Base-by-base conservation (phyloP, 495 filamentous ascomycete genomes). In the Emericellopsis terricola region DNA sequence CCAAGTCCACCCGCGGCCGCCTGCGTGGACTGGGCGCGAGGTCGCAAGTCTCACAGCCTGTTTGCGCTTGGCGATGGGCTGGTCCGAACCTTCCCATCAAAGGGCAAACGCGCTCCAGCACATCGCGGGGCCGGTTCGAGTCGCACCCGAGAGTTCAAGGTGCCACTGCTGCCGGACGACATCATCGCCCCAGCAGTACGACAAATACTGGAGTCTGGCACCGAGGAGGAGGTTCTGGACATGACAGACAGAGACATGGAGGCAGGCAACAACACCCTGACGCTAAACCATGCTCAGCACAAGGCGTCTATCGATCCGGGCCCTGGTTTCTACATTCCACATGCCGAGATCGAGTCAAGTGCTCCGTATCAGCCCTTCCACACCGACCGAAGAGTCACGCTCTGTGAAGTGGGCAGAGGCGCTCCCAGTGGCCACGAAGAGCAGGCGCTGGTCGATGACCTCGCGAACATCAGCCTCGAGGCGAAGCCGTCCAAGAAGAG, bases 341-440 rank as follows among this genome's bases (percentile, higher is more conserved):
- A 84, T 42, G 80, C 84, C 2, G 86, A 94, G 57, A 87, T 93
- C 40, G 86, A 94, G 49, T 89, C 85, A 1, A 89, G 83, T 40
- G 76, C 81, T 6, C 77, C 83, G 2, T 93, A 86, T 38, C 81
- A 85, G 40, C 83, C 86, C 0, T 92, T 93, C 56, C 83, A 92
- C 47, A 86, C 81, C 0, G 84, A 93, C 41, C 69, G 72, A 14
- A 69, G 85, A 8, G 78, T 93, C 21, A 68, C 62, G 19, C 52
- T 92, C 10, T 75, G 71, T 43, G 60, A 77, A 11, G n/a, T n/a
- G n/a, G n/a, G n/a, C n/a, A n/a, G 41, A 46, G n/a, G 41, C 20
- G 13, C 27, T 27, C 17, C 18, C 31, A 15, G 32, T 31, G 8
- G n/a, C n/a, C n/a, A n/a, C n/a, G n/a, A n/a, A n/a, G n/a, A n/a